A percentile compares a stretch with the other conserved stretches of the same genome.
phyloP scores from a whole-genome alignment of 306 rosid species.

The Gynostemma pentaphyllum region DNA sequence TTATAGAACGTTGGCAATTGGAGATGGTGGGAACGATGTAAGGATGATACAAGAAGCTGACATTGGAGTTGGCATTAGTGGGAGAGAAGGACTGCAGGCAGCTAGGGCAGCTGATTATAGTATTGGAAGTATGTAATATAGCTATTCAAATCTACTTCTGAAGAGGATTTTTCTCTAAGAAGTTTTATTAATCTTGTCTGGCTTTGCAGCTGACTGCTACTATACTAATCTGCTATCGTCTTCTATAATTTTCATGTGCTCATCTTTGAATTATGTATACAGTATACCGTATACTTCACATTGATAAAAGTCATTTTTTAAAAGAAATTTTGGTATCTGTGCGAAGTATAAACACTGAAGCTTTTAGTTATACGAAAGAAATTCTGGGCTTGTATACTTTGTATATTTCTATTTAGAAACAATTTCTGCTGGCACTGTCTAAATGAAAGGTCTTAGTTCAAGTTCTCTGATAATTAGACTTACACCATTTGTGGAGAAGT shows the following conservation, averaged over 20 bases:
- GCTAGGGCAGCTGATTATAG: conserved; percentile 99
- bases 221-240: background rate
- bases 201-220: background rate
- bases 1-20: conserved; percentile 90
- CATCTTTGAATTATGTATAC: background rate
- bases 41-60: conserved; percentile 99
- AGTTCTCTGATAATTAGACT: background rate
- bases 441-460: background rate
- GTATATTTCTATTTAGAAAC: background rate
- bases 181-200: background rate
- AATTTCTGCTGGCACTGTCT: background rate
- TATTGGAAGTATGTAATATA: conserved; percentile 65
- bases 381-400: background rate
- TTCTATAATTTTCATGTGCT: background rate
- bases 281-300: no score
- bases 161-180: background rate
- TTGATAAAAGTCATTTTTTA: background rate
- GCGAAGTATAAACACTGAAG: no score
- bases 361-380: background rate
- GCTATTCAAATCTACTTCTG: background rate
- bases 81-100: conserved; percentile 98
- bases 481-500: background rate
- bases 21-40: conserved; percentile 98
- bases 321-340: background rate
- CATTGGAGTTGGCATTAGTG: conserved; percentile 97